phyloP scores from a whole-genome alignment of 495 filamentous ascomycete species.

The Hypoxylon subgilvum region DNA sequence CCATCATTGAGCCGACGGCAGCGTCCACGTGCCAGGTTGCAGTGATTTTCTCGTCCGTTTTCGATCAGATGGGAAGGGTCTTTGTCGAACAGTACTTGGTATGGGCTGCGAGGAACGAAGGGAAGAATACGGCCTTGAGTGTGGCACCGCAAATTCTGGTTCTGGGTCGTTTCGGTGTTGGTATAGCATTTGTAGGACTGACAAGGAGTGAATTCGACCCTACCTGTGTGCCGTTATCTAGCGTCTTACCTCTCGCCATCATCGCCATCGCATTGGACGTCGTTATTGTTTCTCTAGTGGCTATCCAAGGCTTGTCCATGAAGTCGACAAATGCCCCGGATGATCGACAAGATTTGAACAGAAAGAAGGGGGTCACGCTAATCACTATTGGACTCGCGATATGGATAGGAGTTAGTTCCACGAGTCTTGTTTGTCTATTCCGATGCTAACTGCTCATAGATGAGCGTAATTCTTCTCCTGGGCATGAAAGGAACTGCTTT shows the following conservation, averaged over 20 bases:
- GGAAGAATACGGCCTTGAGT: constrained; percentile 36
- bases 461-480: constrained; percentile 56
- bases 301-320: constrained; percentile 45
- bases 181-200: constrained; percentile 57
- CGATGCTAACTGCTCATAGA: constrained; percentile 44
- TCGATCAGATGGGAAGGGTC: constrained; percentile 60
- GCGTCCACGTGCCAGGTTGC: constrained; percentile 55
- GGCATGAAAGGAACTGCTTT: constrained; percentile 50
- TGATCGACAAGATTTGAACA: constrained; percentile 24
- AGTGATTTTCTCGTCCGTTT: constrained; percentile 54
- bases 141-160: constrained; percentile 52
- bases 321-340: constrained; percentile 32
- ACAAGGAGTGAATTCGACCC: constrained; percentile 55
- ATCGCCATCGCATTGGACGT: constrained; percentile 52
- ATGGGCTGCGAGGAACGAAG: constrained; percentile 51
- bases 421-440: not conserved
- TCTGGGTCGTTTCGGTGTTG: constrained; percentile 52
- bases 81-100: constrained; percentile 59
- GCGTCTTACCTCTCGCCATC: constrained; percentile 51
- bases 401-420: constrained; percentile 55
- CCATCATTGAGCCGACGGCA: constrained; percentile 51
- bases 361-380: constrained; percentile 48
- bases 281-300: constrained; percentile 50
- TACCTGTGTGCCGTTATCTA: constrained; percentile 56
- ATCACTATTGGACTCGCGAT: constrained; percentile 51